Conservation (phyloP, 345 rosid species). For the Cardamine occulta region DNA sequence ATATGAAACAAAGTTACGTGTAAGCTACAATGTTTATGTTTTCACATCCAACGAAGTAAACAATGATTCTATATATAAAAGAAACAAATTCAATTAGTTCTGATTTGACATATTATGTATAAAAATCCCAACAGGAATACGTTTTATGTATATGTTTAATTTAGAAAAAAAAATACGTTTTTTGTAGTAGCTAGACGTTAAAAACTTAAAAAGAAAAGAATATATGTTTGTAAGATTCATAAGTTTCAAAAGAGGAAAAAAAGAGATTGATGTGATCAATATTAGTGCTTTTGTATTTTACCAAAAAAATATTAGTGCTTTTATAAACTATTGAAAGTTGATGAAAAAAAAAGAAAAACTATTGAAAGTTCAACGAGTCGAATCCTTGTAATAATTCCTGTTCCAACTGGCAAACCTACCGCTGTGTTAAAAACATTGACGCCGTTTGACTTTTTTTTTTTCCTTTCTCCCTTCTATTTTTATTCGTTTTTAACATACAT, state of each 20-base stretch:
- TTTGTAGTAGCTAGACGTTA: not conserved
- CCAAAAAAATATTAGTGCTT: constrained; percentile 15
- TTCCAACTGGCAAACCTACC: constrained; percentile 33
- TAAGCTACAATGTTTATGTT: not conserved
- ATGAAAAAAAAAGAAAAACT: not conserved
- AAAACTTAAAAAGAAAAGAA: not conserved
- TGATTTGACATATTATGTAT: not conserved
- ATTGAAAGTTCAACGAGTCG: constrained; percentile 40
- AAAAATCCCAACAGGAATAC: not conserved
- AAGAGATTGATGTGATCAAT: constrained; percentile 35
- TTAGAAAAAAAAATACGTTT: not conserved
- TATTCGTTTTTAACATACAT: not conserved
- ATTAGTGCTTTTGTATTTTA: not conserved
- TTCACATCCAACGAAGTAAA: not conserved
- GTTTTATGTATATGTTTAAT: not conserved
- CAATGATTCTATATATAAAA: too few relatives aligned
- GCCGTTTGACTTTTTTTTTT: constrained; percentile 12
- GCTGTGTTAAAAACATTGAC: constrained; percentile 4
- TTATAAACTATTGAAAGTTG: constrained; percentile 30
- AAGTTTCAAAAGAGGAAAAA: constrained; percentile 14
- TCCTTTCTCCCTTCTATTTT: not conserved
- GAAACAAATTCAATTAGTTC: not conserved
- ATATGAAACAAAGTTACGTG: not conserved
- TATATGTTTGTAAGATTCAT: constrained; percentile 26
- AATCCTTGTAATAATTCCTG: constrained; percentile 26